Percentiles rank a stretch among this genome's conserved stretches.
Conservation (phyloP, 2,329 filamentous ascomycete genomes). For the Arthroderma uncinatum region DNA sequence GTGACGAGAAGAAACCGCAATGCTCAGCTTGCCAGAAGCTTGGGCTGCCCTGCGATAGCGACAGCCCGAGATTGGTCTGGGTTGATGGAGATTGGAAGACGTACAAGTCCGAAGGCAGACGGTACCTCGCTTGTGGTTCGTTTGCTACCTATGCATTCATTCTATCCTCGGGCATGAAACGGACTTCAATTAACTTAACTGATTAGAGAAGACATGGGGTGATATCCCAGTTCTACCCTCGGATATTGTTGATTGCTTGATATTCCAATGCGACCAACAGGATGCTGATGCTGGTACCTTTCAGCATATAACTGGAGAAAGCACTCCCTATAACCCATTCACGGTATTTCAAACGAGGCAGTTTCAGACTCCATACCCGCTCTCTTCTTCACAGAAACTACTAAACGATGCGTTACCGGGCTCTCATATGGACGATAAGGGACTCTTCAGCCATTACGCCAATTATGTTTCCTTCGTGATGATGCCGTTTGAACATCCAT, state of each 20-base stretch:
- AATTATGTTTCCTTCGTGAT: constrained; percentile 15
- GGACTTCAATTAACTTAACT: neutral
- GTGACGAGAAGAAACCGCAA: constrained; percentile 19
- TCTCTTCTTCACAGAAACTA: neutral
- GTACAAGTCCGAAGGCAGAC: neutral
- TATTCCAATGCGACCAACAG: neutral
- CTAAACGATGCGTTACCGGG: neutral
- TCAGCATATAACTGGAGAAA: neutral
- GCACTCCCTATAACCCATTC: neutral
- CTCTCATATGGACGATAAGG: constrained; percentile 4
- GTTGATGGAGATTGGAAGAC: neutral
- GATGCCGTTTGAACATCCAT: constrained; percentile 17
- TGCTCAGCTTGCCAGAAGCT: constrained; percentile 20
- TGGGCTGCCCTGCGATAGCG: constrained; percentile 2
- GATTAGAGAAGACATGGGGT: neutral
- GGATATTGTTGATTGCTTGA: neutral
- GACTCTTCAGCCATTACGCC: constrained; percentile 17
- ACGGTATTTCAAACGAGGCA: neutral
- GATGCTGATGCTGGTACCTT: neutral
- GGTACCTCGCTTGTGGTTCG: neutral
- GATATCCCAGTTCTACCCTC: neutral
- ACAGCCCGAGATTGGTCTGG: neutral
- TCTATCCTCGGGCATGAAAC: neutral
- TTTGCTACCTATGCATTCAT: neutral
- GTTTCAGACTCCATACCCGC: neutral